Conservation (phyloP, 441 rosid genomes). For the Kokia cookei region DNA sequence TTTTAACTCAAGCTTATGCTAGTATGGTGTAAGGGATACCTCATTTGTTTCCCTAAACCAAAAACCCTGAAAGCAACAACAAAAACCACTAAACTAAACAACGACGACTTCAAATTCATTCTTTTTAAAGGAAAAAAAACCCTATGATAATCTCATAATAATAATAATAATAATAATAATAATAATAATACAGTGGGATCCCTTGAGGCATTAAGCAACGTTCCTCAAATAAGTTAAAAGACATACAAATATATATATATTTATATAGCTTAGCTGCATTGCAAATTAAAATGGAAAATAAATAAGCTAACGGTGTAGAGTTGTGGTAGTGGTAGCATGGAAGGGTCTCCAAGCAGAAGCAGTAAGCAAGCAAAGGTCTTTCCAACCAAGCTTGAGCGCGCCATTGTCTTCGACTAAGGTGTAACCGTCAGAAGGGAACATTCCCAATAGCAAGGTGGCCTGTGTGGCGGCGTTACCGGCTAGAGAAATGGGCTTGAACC, state of each 20-base stretch:
- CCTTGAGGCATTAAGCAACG: background rate
- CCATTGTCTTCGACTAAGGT: constrained; percentile 94
- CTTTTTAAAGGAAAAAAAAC: background rate
- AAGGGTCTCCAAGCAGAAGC: constrained; percentile 97
- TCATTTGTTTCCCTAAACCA: background rate
- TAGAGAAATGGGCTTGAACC: constrained; percentile 77
- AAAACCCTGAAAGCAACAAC: background rate
- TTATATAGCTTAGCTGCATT: background rate
- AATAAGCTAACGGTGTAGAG: background rate
- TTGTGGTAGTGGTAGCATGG: background rate
- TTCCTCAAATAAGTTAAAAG: background rate
- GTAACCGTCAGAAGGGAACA: constrained; percentile 94
- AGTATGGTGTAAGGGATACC: background rate
- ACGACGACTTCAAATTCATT: background rate
- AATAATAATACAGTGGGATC: background rate
- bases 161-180: background rate
- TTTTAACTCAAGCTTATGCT: background rate
- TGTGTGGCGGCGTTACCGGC: constrained; percentile 91
- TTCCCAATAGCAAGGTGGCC: constrained; percentile 81
- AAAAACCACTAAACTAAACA: background rate
- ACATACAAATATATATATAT: background rate
- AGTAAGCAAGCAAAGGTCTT: constrained; percentile 93
- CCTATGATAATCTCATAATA: background rate
- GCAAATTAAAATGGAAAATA: background rate
- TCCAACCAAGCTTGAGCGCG: constrained; percentile 94